Evolutionary conservation across 768 basidiomycete genomes (phyloP), one percentile per base, ranked within the genome.

Genomic region (Tephrocybe sp.): DNA sequence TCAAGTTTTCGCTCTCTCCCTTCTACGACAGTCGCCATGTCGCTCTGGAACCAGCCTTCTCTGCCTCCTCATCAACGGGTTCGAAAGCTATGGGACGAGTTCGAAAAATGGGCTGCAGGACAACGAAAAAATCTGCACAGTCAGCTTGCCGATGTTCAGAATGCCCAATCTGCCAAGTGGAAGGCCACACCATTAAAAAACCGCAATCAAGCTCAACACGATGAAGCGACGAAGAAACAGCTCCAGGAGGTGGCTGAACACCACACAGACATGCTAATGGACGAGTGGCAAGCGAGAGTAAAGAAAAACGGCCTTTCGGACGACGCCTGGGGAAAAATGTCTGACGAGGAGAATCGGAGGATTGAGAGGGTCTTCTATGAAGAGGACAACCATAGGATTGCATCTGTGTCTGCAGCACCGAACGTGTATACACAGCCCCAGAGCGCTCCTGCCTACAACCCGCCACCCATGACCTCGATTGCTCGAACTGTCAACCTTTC

Each of bases 271-370:
- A 57, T 62, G 25, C 64, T 71, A 23, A 64, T 72, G 42, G 60
- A 62, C 36, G 70, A 75, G 54, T 78, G 78, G 78, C 68, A 74
- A 38, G 51, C 56, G 13, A 57, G 67, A 46, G 61, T 78, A 33
- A 39, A 54, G 9, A 51, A 54, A 8, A 67, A 63, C 8, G 63
- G 68, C 15, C 65, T 78, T 45, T 54, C 57, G 37, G 66, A 67
- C 54, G 71, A 74, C 36, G 69, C 74, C 53, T 79, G 77, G 78
- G 68, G 64, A 2, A 64, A 69, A 40, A 75, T 77, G 56, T 67
- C 72, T 4, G 52, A 56, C 5, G 63, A 59, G 16, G 77, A 77
- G 47, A 63, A 61, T 39, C 55, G 56, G 16, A 64, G 63, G 10
- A 68, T 73, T 24, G 64, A 64, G 29, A 60, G 61, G 30, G 61